Evolutionary conservation across 148 eudicot genomes (phyloP).

Genomic region (Camellia sinensis): DNA sequence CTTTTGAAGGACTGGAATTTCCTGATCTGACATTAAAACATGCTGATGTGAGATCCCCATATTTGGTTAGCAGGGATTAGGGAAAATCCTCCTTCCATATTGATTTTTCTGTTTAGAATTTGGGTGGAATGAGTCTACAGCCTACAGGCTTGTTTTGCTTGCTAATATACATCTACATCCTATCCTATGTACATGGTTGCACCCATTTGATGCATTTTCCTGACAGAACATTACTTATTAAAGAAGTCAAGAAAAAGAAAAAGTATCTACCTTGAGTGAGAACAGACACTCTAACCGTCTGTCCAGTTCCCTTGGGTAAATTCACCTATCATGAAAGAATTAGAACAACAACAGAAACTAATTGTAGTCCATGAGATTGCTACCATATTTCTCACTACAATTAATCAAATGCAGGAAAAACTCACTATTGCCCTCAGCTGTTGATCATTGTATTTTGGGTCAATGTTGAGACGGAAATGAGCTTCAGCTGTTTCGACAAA

Average conservation of each 20-base stretch:
- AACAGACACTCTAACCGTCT: constrained; percentile 83
- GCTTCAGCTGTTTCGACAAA: constrained; percentile 85
- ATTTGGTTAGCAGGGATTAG: no score
- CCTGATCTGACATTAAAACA: no score
- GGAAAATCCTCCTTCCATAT: no score
- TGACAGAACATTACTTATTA: constrained; percentile 23
- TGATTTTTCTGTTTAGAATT: no score
- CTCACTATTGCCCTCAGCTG: constrained; percentile 92
- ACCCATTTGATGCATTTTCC: neutral
- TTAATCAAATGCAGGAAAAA: constrained; percentile 11
- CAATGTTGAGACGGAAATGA: constrained; percentile 92
- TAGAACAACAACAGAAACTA: constrained; percentile 3
- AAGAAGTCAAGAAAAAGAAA: constrained; percentile 18
- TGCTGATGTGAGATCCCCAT: no score
- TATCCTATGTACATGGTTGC: neutral
- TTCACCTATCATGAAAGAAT: constrained; percentile 50
- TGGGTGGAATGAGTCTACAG: no score
- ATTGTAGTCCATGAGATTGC: neutral
- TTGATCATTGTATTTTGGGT: constrained; percentile 92
- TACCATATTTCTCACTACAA: neutral
- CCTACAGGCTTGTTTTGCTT: no score
- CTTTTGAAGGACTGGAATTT: no score
- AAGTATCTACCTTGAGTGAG: constrained; percentile 90
- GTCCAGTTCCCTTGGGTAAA: constrained; percentile 95
- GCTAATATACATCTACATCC: no score